Evolutionary conservation across 1,139 yeast genomes (phyloP).

Genomic region (Pichia sp.): DNA sequence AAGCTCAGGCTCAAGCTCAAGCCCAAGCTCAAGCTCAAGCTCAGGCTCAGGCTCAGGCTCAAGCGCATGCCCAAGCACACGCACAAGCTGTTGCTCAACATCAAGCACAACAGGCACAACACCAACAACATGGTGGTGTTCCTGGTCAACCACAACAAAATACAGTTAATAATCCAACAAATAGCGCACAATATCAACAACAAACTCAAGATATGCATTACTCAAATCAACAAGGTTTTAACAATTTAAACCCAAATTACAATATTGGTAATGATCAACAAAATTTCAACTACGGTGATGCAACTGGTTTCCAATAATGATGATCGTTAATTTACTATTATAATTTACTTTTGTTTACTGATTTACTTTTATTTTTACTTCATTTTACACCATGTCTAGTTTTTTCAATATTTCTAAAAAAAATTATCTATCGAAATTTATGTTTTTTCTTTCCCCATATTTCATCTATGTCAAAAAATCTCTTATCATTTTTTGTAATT

Average conservation of each 20-base stretch:
- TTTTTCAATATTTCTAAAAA: too few relatives aligned
- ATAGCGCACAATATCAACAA: conserved; percentile 3
- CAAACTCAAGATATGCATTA: conserved; percentile 10
- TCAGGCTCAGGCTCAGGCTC: conserved; percentile 12
- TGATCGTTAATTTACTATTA: background rate
- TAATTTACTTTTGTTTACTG: background rate
- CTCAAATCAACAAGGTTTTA: conserved; percentile 9
- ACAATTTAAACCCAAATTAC: conserved; percentile 21
- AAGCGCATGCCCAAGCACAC: conserved; percentile 7
- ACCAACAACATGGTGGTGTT: background rate
- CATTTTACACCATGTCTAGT: background rate
- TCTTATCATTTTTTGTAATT: conserved; percentile 5
- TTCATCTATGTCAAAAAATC: background rate
- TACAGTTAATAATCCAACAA: background rate
- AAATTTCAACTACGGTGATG: conserved; percentile 18
- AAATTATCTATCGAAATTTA: too few relatives aligned
- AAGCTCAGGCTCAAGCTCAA: conserved; percentile 17
- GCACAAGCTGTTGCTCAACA: conserved; percentile 1
- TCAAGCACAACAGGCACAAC: background rate
- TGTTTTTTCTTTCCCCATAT: background rate
- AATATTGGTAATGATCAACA: conserved; percentile 24
- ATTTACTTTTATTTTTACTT: background rate
- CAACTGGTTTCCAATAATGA: conserved; percentile 27
- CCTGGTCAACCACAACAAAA: background rate
- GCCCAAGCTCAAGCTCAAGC: conserved; percentile 16